Conservation (phyloP, 495 filamentous ascomycete species). For the Hapsidospora chrysogenum region DNA sequence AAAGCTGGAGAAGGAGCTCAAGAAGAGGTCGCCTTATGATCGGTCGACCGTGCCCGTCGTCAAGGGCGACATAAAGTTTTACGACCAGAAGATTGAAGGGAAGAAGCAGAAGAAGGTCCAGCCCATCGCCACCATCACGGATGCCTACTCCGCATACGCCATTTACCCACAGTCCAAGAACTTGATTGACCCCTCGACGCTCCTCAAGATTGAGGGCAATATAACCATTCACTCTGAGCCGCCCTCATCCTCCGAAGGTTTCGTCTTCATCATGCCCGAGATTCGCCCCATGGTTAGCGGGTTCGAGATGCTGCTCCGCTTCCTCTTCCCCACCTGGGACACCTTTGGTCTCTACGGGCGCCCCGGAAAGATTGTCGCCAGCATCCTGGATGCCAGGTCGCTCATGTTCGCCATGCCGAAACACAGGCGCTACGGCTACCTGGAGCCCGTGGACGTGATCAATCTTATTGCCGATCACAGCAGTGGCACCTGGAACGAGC, state of each 20-base stretch:
- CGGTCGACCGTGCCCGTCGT: slow-evolving; percentile 42
- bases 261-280: slow-evolving; percentile 97
- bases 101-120: slow-evolving; percentile 84
- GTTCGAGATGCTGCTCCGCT: slow-evolving; percentile 94
- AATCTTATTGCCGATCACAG: slow-evolving; percentile 60
- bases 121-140: slow-evolving; percentile 80
- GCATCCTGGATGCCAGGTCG: slow-evolving; percentile 67
- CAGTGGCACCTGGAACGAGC: slow-evolving; percentile 64
- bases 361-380: slow-evolving; percentile 72
- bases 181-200: slow-evolving; percentile 82
- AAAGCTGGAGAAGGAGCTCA: slow-evolving; percentile 65
- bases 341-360: slow-evolving; percentile 86
- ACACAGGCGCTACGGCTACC: slow-evolving; percentile 73
- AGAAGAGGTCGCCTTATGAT: slow-evolving; percentile 77
- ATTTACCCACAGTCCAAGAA: slow-evolving; percentile 91
- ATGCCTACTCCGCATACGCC: slow-evolving; percentile 84
- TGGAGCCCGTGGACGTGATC: slow-evolving; percentile 75
- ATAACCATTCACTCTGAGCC: slow-evolving; percentile 70
- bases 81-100: slow-evolving; percentile 47
- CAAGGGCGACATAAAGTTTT: slow-evolving; percentile 86
- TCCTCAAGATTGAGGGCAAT: slow-evolving; percentile 85
- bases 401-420: slow-evolving; percentile 98
- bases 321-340: slow-evolving; percentile 87
- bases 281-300: slow-evolving; percentile 77
- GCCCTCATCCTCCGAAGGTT: slow-evolving; percentile 65